A percentile compares a stretch with the other conserved stretches of the same genome.
Conservation (phyloP, 1,284 basidiomycete species). For the Cryptococcus deneoformans region DNA sequence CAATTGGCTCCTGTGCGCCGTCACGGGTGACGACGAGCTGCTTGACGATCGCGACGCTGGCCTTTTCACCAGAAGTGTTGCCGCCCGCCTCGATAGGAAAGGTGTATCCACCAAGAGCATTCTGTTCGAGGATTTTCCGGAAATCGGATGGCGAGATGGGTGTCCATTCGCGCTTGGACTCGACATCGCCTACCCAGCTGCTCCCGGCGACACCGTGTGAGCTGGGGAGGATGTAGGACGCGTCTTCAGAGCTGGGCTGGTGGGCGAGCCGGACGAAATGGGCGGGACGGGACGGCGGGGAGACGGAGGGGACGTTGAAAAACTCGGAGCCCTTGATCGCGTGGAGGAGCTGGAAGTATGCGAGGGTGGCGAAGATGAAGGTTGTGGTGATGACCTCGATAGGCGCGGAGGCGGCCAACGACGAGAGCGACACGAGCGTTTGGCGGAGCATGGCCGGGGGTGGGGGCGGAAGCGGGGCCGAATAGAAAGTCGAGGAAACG, state of each 20-base stretch:
- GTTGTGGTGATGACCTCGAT: conserved; percentile 84
- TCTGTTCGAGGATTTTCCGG: conserved; percentile 33
- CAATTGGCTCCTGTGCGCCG: conserved; percentile 4
- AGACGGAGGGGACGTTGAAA: conserved; percentile 35
- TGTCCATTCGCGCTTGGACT: conserved; percentile 30
- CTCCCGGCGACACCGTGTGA: conserved; percentile 11
- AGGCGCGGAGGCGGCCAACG: conserved; percentile 51
- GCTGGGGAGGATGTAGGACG: conserved; percentile 19
- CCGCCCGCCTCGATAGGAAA: conserved; percentile 34
- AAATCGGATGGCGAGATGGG: conserved; percentile 34
- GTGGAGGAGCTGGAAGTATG: conserved; percentile 86
- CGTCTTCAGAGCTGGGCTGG: conserved; percentile 18
- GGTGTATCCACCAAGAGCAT: conserved; percentile 40
- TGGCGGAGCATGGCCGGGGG: conserved; percentile 28
- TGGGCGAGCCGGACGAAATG: conserved; percentile 40
- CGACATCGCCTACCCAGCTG: conserved; percentile 10
- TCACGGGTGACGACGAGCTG: conserved; percentile 39
- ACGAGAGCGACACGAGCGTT: conserved; percentile 43
- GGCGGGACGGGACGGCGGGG: conserved; percentile 32
- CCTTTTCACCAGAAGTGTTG: conserved; percentile 37
- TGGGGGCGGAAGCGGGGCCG: too few species aligned
- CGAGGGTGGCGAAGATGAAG: conserved; percentile 80
- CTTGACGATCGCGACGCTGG: conserved; percentile 45
- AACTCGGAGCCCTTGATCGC: conserved; percentile 66
- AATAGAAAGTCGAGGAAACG: too few species aligned